A percentile compares a stretch with the other conserved stretches of the same genome.
Evolutionary conservation across 2,329 filamentous ascomycete species (phyloP).

Genomic region (Allantophomopsis lycopodina): DNA sequence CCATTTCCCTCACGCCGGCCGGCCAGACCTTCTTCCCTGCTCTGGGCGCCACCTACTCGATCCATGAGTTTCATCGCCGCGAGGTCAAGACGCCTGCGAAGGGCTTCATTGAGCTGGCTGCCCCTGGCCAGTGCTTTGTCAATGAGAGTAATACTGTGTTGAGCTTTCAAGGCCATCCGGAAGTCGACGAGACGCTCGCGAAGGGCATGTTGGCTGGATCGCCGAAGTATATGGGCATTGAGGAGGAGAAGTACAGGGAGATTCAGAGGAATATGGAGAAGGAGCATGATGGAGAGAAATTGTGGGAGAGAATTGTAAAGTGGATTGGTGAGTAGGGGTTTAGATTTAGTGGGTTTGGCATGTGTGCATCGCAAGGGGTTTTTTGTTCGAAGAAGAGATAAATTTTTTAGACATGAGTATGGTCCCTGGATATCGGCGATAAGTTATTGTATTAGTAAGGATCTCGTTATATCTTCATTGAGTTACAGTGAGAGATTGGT

Average conservation of each 20-base stretch:
- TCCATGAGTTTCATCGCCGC: slow-evolving; percentile 28
- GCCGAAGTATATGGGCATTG: slow-evolving; percentile 22
- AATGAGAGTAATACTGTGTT: slow-evolving; percentile 24
- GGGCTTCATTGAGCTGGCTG: slow-evolving; percentile 21
- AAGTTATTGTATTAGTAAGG: no score
- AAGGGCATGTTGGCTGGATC: slow-evolving; percentile 22
- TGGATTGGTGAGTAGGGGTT: slow-evolving; percentile 9
- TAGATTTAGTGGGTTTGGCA: no score
- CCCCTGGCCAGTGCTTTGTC: slow-evolving; percentile 23
- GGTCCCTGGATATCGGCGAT: no score
- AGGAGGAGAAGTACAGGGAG: slow-evolving; percentile 15
- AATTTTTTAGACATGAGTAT: no score
- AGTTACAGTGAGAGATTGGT: no score
- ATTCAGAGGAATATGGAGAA: slow-evolving; percentile 16
- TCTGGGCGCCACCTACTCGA: slow-evolving; percentile 9
- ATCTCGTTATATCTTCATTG: no score
- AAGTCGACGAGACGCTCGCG: slow-evolving; percentile 25
- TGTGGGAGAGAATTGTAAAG: slow-evolving; percentile 22
- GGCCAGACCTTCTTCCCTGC: slow-evolving; percentile 23
- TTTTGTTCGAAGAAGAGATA: no score
- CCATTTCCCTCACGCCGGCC: slow-evolving; percentile 21
- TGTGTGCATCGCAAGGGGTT: no score
- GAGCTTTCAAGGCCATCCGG: slow-evolving; percentile 30
- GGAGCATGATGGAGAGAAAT: slow-evolving; percentile 22
- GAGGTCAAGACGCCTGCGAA: slow-evolving; percentile 20